A percentile compares a stretch with the other conserved stretches of the same genome.
These are phyloP conservation scores for Furculomyces boomerangus DNA, from an alignment of 371 early-diverging fungal genomes.

Conservation along the genomic window DNA sequence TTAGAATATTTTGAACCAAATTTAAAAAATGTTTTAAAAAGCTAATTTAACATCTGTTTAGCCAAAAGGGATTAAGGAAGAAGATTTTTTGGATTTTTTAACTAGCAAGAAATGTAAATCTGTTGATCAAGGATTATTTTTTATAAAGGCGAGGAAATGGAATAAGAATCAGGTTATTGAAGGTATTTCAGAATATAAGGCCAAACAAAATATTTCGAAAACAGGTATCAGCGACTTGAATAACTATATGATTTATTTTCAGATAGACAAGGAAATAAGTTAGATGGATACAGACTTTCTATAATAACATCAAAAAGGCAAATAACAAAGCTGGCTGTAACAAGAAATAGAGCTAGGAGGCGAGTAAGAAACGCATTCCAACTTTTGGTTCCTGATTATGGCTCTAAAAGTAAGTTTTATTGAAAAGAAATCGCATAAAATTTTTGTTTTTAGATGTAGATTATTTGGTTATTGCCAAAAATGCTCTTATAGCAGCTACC, in stretches of 20 bases:
- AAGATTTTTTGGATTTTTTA: neutral
- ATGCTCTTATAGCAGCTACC: too few species aligned
- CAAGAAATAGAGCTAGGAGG: constrained; percentile 2
- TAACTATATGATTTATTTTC: too few species aligned
- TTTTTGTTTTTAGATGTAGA: too few species aligned
- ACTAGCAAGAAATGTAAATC: neutral
- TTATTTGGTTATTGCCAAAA: too few species aligned
- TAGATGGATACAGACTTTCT: neutral
- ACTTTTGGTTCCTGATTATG: neutral
- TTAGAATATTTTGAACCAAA: neutral
- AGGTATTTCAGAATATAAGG: too few species aligned
- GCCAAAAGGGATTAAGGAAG: neutral
- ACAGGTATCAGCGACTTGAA: too few species aligned
- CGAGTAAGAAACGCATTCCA: neutral
- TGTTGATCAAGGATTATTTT: neutral
- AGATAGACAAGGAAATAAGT: neutral
- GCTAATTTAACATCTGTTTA: neutral
- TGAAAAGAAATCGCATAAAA: neutral
- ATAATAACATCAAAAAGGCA: neutral
- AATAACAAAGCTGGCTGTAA: neutral
- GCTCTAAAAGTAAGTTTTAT: neutral
- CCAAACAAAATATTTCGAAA: too few species aligned
- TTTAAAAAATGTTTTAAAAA: neutral
- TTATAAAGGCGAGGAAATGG: neutral
- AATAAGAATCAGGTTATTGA: neutral